These are phyloP conservation scores for Coffea canephora DNA, from an alignment of 257 asterid genomes.

Conservation along the genomic window DNA sequence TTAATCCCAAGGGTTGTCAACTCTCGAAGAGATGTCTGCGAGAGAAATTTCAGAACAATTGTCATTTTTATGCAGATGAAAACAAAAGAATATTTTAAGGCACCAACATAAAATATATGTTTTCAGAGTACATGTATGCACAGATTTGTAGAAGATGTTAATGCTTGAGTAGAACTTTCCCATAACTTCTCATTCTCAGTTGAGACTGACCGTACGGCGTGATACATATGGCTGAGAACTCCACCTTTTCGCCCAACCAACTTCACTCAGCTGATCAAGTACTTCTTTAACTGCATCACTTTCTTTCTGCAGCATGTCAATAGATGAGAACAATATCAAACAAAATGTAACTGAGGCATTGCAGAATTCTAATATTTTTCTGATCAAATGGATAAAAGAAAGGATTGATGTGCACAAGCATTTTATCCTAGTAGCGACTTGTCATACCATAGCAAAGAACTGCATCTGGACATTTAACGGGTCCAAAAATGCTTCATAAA, in stretches of 20 bases:
- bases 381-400: neutral
- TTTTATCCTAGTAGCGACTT: neutral
- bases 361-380: neutral
- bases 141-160: conserved; percentile 5
- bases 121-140: conserved; percentile 3
- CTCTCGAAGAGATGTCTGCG: conserved; percentile 85
- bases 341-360: neutral
- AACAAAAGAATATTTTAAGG: conserved; percentile 14
- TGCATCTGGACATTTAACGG: neutral
- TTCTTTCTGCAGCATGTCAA: conserved; percentile 53
- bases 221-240: conserved; percentile 90
- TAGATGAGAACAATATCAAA: neutral
- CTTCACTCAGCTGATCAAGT: conserved; percentile 75
- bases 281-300: conserved; percentile 77
- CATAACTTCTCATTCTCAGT: conserved; percentile 19
- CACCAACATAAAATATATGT: neutral
- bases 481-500: neutral
- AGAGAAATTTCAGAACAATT: conserved; percentile 21
- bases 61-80: conserved; percentile 9
- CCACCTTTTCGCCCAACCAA: conserved; percentile 85
- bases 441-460: neutral
- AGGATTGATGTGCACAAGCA: neutral
- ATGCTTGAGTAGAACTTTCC: conserved; percentile 10
- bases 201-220: conserved; percentile 82
- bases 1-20: conserved; percentile 84